These are phyloP conservation scores for Lactifluus echinatus DNA, from an alignment of 768 basidiomycete genomes.

Conservation along the genomic window DNA sequence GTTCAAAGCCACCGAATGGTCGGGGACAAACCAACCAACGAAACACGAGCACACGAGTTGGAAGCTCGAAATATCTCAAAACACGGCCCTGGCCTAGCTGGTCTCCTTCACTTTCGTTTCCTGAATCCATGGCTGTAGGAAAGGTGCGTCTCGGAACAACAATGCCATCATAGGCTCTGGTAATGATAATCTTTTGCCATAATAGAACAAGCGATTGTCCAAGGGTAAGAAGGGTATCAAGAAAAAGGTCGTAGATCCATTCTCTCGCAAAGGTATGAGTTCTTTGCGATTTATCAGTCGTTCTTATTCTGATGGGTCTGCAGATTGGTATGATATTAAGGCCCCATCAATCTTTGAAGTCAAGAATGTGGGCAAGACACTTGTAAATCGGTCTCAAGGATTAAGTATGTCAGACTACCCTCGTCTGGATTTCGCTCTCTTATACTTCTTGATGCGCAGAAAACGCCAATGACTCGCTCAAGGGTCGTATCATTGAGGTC, in stretches of 20 bases:
- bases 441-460: constrained; percentile 39
- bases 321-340: constrained; percentile 99
- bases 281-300: not conserved
- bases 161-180: not conserved
- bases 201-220: constrained; percentile 92
- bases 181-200: not conserved
- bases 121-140: constrained; percentile 75
- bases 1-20: constrained; percentile 52
- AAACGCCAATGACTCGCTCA: constrained; percentile 97
- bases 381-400: constrained; percentile 96
- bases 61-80: constrained; percentile 28
- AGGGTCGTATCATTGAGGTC: constrained; percentile 92
- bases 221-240: constrained; percentile 99
- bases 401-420: constrained; percentile 60
- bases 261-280: constrained; percentile 90
- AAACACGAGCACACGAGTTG: constrained; percentile 5
- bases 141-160: constrained; percentile 45
- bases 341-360: constrained; percentile 97
- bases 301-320: not conserved
- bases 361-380: constrained; percentile 95
- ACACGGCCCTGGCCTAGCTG: constrained; percentile 41
- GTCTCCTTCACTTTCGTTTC: constrained; percentile 33
- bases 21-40: constrained; percentile 11
- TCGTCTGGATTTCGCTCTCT: constrained; percentile 5
- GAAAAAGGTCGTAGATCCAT: constrained; percentile 99